Base-by-base conservation (phyloP, 495 filamentous ascomycete genomes). In the Podospora conica region DNA sequence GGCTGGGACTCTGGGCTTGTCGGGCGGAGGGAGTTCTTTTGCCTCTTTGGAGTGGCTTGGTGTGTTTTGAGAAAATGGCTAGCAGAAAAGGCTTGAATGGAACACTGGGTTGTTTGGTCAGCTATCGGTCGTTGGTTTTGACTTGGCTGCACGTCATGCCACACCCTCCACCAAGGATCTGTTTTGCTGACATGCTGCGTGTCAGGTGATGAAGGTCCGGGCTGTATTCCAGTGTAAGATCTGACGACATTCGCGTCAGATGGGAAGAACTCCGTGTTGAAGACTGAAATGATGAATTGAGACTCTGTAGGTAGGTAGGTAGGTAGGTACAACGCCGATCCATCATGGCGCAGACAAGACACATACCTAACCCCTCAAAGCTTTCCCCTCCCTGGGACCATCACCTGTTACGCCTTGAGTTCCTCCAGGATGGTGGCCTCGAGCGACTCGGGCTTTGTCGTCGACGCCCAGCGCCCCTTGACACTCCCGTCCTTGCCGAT, bases 401-500 rank as follows among this genome's bases (percentile, higher is more conserved):
- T 8, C 18, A n/a, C 40, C 40, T 48, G 40, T 18, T 48, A 48
- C 40, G 40, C 60, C 57, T 73, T 73, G 27, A 96, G 77, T 82
- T 91, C 91, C 75, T 88, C 84, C 73, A 93, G 73, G 72, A 98
- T 94, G 3, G 78, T 73, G 57, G 77, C 77, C 84, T 93, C 87
- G 75, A 98, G 74, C 33, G 75, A 78, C 81, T 92, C 91, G 0
- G 95, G 95, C 85, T 92, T 96, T 11, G 89, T 91, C 12, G 86
- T 87, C 72, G 90, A 92, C 27, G 90, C 90, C 90, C 91, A 98
- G 56, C 95, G 77, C 8, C 79, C 81, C 73, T 87, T 90, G 27
- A 97, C 93, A 77, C 88, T 83, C 3, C 94, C 94, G 75, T 97
- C 91, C 62, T 84, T 83, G n/a, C 86, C 88, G 63, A 98, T 82